phyloP scores from a whole-genome alignment of 352 stramenopile species.

The Albugo candida region DNA sequence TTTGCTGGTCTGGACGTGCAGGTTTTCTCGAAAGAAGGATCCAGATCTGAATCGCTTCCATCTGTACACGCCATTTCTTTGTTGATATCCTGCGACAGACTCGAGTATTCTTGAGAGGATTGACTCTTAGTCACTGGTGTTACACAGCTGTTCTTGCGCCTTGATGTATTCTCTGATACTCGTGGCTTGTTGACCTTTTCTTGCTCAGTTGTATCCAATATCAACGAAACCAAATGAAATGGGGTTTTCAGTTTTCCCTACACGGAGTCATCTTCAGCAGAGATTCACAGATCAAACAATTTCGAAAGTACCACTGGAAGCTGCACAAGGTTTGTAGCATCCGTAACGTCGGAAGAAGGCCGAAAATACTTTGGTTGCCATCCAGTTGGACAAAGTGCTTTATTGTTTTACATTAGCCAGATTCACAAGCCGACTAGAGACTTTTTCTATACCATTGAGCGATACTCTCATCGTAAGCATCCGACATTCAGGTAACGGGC shows the following conservation, averaged over 20 bases:
- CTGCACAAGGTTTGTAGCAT: constrained; percentile 5
- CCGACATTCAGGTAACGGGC: constrained; percentile 15
- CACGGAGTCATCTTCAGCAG: neutral
- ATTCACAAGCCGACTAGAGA: neutral
- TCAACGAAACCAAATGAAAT: constrained; percentile 16
- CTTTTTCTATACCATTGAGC: constrained; percentile 14
- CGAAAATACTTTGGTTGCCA: constrained; percentile 23
- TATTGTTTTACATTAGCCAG: neutral
- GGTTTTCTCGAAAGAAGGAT: constrained; percentile 5
- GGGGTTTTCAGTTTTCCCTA: constrained; percentile 17
- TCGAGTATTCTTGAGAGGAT: neutral
- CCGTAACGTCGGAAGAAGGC: constrained; percentile 2
- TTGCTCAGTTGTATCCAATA: constrained; percentile 15
- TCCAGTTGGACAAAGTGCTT: constrained; percentile 4
- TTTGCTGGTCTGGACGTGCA: no score
- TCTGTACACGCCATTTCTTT: neutral
- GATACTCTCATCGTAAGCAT: constrained; percentile 22
- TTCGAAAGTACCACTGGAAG: constrained; percentile 15
- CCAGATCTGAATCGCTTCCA: constrained; percentile 1
- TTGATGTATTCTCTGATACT: no score
- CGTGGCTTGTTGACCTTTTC: constrained; percentile 5
- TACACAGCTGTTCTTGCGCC: neutral
- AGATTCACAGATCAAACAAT: constrained; percentile 1
- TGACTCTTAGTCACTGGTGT: neutral
- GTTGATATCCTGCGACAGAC: neutral